Evolutionary conservation across 148 eudicot genomes (phyloP), one percentile per base, ranked within the genome.

Genomic region (Hydrangea macrophylla): DNA sequence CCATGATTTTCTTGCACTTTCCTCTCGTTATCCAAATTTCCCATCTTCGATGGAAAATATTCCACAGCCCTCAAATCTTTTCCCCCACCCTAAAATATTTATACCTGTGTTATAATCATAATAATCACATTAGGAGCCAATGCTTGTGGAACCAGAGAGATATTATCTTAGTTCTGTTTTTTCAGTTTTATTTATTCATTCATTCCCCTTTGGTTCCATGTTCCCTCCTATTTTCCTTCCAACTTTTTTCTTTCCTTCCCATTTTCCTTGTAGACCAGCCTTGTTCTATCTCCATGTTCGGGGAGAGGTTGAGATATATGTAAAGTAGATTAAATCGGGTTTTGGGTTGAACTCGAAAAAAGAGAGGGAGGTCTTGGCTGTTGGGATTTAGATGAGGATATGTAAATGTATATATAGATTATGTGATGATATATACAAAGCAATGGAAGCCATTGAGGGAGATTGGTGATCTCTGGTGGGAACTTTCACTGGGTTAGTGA

Each of bases 391-490:
- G 83, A 65, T 61, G 57, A 68, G 82, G 79, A 68, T 78, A 58
- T 80, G 84, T 78, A 73, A 69, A 76, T 84, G 83, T 81, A 69
- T 78, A 84, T 81, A 81, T 81, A 66, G n/a, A n/a, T n/a, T n/a
- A n/a, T n/a, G 75, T 69, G 75, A 81, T 68, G 76, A 81, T 76
- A 81, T 76, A 73, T 81, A 79, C 81, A 75, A 40, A 51, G 42
- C 67, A 69, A 12, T 53, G 40, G 53, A 64, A 55, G 40, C 53
- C 59, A 55, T 17, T 54, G 58, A 27, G 62, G 61, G 32, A 51
- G 66, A 68, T 62, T 63, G 67, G n/a, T n/a, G 69, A 61, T 63
- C 77, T 71, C 62, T 70, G 81, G 76, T 76, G 83, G 79, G 83
- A 73, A 74, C 70, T 70, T n/a, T 76, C n/a, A 42, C 51, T 54